Conservation (phyloP, 768 basidiomycete genomes). For the Kwoniella sp. region DNA sequence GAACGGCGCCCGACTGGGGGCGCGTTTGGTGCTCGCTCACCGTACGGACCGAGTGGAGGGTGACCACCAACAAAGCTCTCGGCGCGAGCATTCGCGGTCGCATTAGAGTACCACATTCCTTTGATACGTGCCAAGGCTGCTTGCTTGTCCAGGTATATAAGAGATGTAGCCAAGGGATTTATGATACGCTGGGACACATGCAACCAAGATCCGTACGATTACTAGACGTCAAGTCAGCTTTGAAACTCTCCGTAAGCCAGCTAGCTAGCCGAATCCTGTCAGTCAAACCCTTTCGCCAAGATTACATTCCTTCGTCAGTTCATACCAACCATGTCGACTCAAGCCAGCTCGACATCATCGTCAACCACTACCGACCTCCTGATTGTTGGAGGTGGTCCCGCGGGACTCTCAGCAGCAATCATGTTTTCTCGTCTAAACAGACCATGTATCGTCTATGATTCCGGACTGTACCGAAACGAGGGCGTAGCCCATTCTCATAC, state of each 20-base stretch:
- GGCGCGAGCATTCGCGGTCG: too few species aligned
- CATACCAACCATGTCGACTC: background rate
- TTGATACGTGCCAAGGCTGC: background rate
- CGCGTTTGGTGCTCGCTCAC: background rate
- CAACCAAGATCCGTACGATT: too few species aligned
- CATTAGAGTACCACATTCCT: background rate
- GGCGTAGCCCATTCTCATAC: conserved; percentile 27
- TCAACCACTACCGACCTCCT: conserved; percentile 21
- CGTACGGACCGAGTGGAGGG: background rate
- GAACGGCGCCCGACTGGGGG: background rate
- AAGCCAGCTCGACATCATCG: background rate
- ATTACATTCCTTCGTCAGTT: background rate
- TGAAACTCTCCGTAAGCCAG: too few species aligned
- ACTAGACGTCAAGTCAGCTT: too few species aligned
- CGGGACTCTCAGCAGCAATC: conserved; percentile 46
- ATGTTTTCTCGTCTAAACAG: conserved; percentile 35
- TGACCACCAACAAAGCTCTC: too few species aligned
- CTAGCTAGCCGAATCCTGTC: too few species aligned
- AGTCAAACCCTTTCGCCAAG: background rate
- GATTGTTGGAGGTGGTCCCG: conserved; percentile 47
- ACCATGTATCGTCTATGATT: conserved; percentile 38
- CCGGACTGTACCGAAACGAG: conserved; percentile 38
- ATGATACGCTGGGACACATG: too few species aligned
- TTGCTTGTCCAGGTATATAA: background rate
- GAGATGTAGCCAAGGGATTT: background rate